These are phyloP conservation scores for Catenaria anguillulae DNA, from an alignment of 371 early-diverging fungal genomes.

Conservation along the genomic window DNA sequence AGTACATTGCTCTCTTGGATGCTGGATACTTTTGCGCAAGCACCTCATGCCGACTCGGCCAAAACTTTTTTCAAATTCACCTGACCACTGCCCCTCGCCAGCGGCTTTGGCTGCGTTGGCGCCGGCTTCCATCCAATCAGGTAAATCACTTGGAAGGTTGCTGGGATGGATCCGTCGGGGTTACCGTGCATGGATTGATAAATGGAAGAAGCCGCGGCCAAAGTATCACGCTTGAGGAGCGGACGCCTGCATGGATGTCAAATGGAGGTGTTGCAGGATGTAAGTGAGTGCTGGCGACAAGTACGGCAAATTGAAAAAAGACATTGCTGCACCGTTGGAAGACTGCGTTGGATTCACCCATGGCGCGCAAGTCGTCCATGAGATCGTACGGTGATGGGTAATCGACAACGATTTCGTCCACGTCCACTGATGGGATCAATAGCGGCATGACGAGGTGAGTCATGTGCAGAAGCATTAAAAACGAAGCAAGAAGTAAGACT, in stretches of 20 bases:
- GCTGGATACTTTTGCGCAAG: too few relatives aligned
- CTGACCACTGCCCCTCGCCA: constrained; percentile 52
- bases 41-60: too few relatives aligned
- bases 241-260: constrained; percentile 31
- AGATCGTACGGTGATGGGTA: constrained; percentile 86
- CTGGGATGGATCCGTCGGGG: constrained; percentile 77
- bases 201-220: constrained; percentile 69
- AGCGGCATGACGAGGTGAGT: neutral
- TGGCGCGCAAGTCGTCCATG: constrained; percentile 70
- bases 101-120: constrained; percentile 50
- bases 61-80: constrained; percentile 49
- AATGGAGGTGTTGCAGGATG: too few relatives aligned
- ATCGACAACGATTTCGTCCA: constrained; percentile 79
- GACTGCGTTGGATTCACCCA: constrained; percentile 94
- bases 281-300: too few relatives aligned
- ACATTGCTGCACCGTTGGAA: constrained; percentile 35
- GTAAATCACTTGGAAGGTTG: constrained; percentile 81
- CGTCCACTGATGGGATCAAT: constrained; percentile 45
- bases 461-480: too few relatives aligned
- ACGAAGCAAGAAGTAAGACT: too few relatives aligned
- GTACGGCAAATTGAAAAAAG: neutral
- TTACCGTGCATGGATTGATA: constrained; percentile 84
- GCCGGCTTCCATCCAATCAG: constrained; percentile 85
- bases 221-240: constrained; percentile 56
- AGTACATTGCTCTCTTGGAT: too few relatives aligned